Evolutionary conservation across 176 grass and related monocot species (phyloP).

Genomic region (Avena atlantica): DNA sequence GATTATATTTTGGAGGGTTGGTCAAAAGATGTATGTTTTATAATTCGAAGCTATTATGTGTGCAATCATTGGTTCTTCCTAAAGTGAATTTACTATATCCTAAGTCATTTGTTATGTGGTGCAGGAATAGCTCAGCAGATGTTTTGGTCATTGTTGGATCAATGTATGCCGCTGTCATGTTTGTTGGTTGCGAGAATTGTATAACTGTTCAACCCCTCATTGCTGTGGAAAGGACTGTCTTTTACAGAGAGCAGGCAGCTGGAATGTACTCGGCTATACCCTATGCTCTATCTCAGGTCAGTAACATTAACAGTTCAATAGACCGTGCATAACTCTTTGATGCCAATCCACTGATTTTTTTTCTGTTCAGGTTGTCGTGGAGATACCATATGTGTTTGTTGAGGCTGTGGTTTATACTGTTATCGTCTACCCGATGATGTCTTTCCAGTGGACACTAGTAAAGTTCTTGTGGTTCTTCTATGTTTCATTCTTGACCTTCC

Average conservation of each 20-base stretch:
- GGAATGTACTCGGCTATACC: slow-evolving; percentile 87
- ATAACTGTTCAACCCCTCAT: slow-evolving; percentile 68
- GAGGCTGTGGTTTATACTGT: slow-evolving; percentile 52
- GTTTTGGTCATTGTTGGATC: slow-evolving; percentile 61
- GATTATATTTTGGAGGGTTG: slow-evolving; percentile 82
- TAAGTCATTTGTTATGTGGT: slow-evolving; percentile 38
- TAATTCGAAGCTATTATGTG: slow-evolving; percentile 25
- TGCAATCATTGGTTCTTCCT: slow-evolving; percentile 15
- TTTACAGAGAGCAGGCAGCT: slow-evolving; percentile 73
- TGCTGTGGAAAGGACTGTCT: slow-evolving; percentile 72
- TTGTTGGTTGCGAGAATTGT: slow-evolving; percentile 68
- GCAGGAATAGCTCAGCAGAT: slow-evolving; percentile 55
- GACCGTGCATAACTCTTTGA: slow-evolving; percentile 17
- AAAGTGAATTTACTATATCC: slow-evolving; percentile 19
- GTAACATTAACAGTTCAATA: slow-evolving; percentile 38
- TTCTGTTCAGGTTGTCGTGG: slow-evolving; percentile 66
- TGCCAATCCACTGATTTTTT: not conserved
- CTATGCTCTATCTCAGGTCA: slow-evolving; percentile 77
- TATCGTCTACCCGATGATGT: slow-evolving; percentile 67
- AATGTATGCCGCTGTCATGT: slow-evolving; percentile 82
- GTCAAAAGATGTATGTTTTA: slow-evolving; percentile 63
- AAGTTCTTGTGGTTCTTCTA: slow-evolving; percentile 94
- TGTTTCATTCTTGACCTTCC: slow-evolving; percentile 63
- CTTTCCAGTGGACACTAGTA: slow-evolving; percentile 64
- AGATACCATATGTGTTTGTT: slow-evolving; percentile 79